Percentiles rank a stretch among this genome's conserved stretches.
Evolutionary conservation across 495 filamentous ascomycete genomes (phyloP).

Genomic region (Penicillium verhagenii): DNA sequence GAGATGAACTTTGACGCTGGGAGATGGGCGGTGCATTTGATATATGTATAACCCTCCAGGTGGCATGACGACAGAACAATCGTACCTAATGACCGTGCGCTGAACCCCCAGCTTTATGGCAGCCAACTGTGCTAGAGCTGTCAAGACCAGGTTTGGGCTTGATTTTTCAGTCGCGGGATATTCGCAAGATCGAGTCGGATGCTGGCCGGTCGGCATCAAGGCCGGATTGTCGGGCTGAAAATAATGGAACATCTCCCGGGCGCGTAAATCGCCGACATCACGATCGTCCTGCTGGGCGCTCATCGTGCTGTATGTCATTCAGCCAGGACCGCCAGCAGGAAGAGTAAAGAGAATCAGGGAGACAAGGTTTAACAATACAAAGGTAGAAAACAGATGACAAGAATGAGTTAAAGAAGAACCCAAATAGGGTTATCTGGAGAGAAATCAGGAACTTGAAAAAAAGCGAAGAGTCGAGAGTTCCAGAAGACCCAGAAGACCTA

Average conservation of each 20-base stretch:
- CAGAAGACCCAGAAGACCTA: too few species aligned
- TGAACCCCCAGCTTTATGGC: conserved; percentile 39
- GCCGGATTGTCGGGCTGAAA: conserved; percentile 27
- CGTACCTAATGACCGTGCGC: conserved; percentile 44
- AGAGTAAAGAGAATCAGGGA: too few species aligned
- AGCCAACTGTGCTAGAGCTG: conserved; percentile 39
- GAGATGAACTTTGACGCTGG: not conserved
- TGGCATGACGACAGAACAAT: not conserved
- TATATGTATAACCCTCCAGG: not conserved
- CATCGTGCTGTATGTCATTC: not conserved
- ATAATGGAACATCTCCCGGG: conserved; percentile 22
- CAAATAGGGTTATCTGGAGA: too few species aligned
- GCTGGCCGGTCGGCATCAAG: conserved; percentile 14
- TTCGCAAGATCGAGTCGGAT: not conserved
- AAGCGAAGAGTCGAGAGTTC: too few species aligned
- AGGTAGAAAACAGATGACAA: too few species aligned
- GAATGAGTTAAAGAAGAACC: too few species aligned
- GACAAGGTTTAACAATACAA: too few species aligned
- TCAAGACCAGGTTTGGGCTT: conserved; percentile 37
- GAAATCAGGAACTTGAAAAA: too few species aligned
- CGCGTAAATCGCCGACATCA: conserved; percentile 12
- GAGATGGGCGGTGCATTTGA: not conserved
- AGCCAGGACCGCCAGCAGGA: too few species aligned
- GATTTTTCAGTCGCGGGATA: not conserved
- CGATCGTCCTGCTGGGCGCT: not conserved